phyloP scores from a whole-genome alignment of 768 basidiomycete genomes.

The Lactarius sp. region DNA sequence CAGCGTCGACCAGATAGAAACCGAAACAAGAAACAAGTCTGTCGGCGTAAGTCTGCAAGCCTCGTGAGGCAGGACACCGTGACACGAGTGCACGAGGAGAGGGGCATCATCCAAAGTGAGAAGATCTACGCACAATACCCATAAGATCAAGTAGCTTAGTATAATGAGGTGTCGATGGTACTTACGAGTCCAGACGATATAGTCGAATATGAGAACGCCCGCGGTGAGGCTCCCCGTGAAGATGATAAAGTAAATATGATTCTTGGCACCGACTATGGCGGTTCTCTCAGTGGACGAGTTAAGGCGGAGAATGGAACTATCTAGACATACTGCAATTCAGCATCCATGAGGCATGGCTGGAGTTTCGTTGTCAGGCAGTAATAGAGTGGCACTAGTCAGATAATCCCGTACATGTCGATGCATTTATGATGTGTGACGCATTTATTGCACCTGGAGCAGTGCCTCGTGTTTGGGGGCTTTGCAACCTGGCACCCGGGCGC shows the following conservation, averaged over 20 bases:
- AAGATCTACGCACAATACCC: neutral
- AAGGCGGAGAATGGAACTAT: too few species aligned
- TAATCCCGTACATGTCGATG: neutral
- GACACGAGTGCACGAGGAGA: neutral
- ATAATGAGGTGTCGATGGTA: too few species aligned
- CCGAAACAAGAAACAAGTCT: conserved; percentile 1
- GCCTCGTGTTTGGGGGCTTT: neutral
- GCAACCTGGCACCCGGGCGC: neutral
- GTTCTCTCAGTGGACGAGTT: too few species aligned
- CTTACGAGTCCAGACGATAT: too few species aligned
- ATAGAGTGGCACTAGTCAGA: neutral
- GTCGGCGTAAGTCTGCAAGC: neutral
- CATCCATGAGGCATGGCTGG: neutral
- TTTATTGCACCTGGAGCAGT: conserved; percentile 13
- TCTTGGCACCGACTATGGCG: too few species aligned
- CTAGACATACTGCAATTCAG: conserved; percentile 13
- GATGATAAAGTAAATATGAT: too few species aligned
- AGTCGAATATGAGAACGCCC: too few species aligned
- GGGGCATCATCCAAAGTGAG: neutral
- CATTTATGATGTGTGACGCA: neutral
- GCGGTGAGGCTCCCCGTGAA: too few species aligned
- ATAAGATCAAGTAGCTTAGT: too few species aligned
- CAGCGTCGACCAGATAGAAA: conserved; percentile 2
- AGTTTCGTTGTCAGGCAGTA: neutral
- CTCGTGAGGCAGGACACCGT: neutral